phyloP scores from a whole-genome alignment of 306 rosid genomes.

The Quercus rubra region DNA sequence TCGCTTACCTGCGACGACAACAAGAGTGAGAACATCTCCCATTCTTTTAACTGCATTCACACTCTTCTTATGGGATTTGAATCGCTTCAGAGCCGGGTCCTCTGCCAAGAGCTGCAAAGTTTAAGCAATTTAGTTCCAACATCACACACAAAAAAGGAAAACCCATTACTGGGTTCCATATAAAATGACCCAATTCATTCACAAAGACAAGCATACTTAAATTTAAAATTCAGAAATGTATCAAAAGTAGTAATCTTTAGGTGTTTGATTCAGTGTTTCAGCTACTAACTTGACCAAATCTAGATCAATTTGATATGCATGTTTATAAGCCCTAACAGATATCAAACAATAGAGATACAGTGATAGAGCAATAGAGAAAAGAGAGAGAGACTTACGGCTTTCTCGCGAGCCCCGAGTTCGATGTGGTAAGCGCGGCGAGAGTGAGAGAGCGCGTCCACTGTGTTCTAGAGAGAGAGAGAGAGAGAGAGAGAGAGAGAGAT shows the following conservation, averaged over 20 bases:
- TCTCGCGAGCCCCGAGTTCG: slow-evolving; percentile 80
- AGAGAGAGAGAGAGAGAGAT: neutral
- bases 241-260: too few species aligned
- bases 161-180: too few species aligned
- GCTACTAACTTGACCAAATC: too few species aligned
- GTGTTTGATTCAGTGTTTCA: too few species aligned
- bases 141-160: neutral
- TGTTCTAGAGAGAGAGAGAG: slow-evolving; percentile 22
- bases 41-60: slow-evolving; percentile 48
- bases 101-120: slow-evolving; percentile 74
- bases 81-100: slow-evolving; percentile 64
- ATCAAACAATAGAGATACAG: neutral
- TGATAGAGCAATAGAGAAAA: neutral
- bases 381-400: slow-evolving; percentile 58
- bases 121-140: neutral
- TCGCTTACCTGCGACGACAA: slow-evolving; percentile 57
- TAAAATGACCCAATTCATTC: too few species aligned
- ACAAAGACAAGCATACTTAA: too few species aligned
- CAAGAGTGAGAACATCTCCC: slow-evolving; percentile 68
- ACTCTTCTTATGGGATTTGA: slow-evolving; percentile 75
- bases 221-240: too few species aligned
- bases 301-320: neutral
- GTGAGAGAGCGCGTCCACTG: slow-evolving; percentile 38
- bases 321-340: neutral
- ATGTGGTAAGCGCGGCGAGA: slow-evolving; percentile 71